Percentiles rank a stretch among this genome's conserved stretches.
These are phyloP conservation scores for Naumovozyma dairenensis DNA, from an alignment of 805 yeast genomes.

Conservation along the genomic window DNA sequence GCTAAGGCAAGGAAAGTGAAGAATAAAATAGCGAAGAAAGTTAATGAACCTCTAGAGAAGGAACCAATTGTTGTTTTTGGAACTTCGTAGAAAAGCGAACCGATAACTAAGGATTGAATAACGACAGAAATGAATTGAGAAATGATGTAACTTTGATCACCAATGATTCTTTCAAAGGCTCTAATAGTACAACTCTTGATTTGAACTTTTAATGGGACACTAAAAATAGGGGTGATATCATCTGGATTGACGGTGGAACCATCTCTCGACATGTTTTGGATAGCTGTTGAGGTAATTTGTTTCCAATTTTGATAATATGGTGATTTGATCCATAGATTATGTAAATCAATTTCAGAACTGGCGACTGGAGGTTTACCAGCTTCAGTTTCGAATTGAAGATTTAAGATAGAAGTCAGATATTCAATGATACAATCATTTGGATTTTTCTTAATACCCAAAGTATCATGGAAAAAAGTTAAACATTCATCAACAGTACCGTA, in stretches of 20 bases:
- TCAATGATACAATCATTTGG: conserved; percentile 57
- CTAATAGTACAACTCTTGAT: conserved; percentile 36
- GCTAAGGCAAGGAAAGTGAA: conserved; percentile 53
- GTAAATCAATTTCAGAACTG: conserved; percentile 38
- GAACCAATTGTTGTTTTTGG: conserved; percentile 37
- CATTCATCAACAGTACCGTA: conserved; percentile 37
- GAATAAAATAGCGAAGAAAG: conserved; percentile 41
- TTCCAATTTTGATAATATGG: conserved; percentile 20
- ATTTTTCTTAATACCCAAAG: conserved; percentile 45
- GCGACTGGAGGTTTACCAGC: conserved; percentile 2
- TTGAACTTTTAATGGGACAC: conserved; percentile 31
- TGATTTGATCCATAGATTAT: conserved; percentile 27
- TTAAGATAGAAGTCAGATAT: conserved; percentile 49
- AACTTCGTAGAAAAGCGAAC: conserved; percentile 42
- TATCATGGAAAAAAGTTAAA: conserved; percentile 36
- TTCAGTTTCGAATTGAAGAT: conserved; percentile 18
- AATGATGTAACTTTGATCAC: conserved; percentile 36
- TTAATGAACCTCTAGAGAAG: conserved; percentile 43
- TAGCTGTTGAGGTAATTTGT: conserved; percentile 13
- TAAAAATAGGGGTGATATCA: conserved; percentile 22
- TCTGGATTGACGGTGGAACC: conserved; percentile 25
- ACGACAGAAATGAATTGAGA: conserved; percentile 36
- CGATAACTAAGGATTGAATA: conserved; percentile 34
- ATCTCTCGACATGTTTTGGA: conserved; percentile 20
- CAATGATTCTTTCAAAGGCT: conserved; percentile 35